Evolutionary conservation across 1,139 yeast species (phyloP).

Genomic region (Blastobotrys arbuscula): DNA sequence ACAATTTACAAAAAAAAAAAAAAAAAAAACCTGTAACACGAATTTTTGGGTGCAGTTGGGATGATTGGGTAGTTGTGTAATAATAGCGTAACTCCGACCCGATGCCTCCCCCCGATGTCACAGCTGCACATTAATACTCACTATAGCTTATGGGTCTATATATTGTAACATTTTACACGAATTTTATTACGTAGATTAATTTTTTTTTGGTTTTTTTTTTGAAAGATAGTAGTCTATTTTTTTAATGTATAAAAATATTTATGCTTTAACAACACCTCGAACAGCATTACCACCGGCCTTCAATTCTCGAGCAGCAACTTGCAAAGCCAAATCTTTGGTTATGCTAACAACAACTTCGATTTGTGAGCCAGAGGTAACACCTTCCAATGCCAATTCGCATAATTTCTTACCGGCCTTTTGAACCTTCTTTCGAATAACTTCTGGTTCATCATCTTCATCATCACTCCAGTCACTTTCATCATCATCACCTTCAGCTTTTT

Average conservation of each 20-base stretch:
- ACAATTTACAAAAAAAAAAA: too few relatives aligned
- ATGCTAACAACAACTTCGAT: constrained; percentile 81
- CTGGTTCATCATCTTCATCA: constrained; percentile 65
- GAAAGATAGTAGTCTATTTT: background rate
- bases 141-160: too few relatives aligned
- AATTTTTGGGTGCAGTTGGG: too few relatives aligned
- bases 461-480: constrained; percentile 49
- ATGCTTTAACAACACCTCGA: constrained; percentile 26
- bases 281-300: constrained; percentile 52
- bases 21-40: background rate
- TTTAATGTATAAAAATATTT: background rate
- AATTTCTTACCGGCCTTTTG: constrained; percentile 70
- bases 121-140: too few relatives aligned
- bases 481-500: constrained; percentile 49
- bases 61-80: too few relatives aligned
- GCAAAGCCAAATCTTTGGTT: constrained; percentile 76
- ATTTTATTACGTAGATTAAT: background rate
- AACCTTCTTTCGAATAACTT: constrained; percentile 64
- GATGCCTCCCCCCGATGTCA: too few relatives aligned
- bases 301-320: constrained; percentile 76
- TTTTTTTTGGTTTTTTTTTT: background rate
- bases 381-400: constrained; percentile 74
- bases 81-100: too few relatives aligned
- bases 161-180: too few relatives aligned
- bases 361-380: constrained; percentile 58